These are phyloP conservation scores for Fusarium protoensiforme DNA, from an alignment of 2,329 filamentous ascomycete genomes.

Conservation along the genomic window DNA sequence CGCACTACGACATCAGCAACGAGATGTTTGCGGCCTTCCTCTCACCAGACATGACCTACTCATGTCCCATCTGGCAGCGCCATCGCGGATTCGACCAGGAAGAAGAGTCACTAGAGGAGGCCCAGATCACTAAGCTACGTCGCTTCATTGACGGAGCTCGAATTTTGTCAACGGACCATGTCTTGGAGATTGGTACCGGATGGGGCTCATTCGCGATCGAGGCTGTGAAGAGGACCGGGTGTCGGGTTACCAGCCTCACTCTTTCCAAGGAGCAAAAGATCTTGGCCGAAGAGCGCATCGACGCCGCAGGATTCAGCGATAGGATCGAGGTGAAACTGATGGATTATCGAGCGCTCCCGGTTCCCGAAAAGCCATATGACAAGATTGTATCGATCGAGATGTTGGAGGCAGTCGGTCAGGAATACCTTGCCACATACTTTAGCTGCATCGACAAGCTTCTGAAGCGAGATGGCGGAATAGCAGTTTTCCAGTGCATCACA, in stretches of 20 bases:
- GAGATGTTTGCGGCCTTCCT: constrained; percentile 81
- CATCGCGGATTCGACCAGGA: constrained; percentile 17
- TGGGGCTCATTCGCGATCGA: constrained; percentile 81
- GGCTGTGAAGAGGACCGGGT: constrained; percentile 73
- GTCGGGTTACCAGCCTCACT: constrained; percentile 75
- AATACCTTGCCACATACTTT: constrained; percentile 77
- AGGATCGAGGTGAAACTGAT: constrained; percentile 73
- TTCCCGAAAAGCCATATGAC: constrained; percentile 68
- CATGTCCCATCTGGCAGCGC: constrained; percentile 71
- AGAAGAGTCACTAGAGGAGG: constrained; percentile 70
- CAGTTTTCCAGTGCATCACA: constrained; percentile 81
- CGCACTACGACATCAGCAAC: constrained; percentile 82
- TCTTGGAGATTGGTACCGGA: constrained; percentile 80
- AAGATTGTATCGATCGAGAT: constrained; percentile 82
- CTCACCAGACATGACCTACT: constrained; percentile 82
- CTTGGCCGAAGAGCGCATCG: constrained; percentile 73
- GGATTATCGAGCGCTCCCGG: constrained; percentile 74
- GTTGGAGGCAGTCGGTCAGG: constrained; percentile 78
- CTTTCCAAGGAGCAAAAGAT: constrained; percentile 76
- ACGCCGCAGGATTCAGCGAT: constrained; percentile 67
- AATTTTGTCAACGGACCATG: constrained; percentile 73
- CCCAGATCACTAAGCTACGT: constrained; percentile 74
- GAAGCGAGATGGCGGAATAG: constrained; percentile 73
- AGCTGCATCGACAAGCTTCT: constrained; percentile 70
- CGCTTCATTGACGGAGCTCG: constrained; percentile 73